Percentiles rank a stretch among this genome's conserved stretches.
Conservation (phyloP, 176 grass and related monocot species). For the Oryza officinalis region DNA sequence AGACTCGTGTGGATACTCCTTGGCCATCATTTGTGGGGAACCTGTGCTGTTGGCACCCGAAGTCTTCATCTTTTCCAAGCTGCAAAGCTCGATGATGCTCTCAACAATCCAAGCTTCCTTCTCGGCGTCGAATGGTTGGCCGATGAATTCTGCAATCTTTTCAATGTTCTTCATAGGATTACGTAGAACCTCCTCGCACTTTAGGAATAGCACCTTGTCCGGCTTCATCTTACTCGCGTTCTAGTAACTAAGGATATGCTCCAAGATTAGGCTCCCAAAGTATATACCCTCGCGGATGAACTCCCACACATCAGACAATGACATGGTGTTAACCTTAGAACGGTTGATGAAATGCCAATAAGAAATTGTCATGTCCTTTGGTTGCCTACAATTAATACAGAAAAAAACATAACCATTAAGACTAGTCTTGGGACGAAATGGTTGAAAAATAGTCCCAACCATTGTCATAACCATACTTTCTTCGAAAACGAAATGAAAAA, state of each 20-base stretch:
- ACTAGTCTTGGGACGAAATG: no score
- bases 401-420: no score
- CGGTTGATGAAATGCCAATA: neutral
- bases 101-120: neutral
- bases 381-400: neutral
- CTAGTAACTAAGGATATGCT: constrained; percentile 22
- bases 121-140: constrained; percentile 10
- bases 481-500: no score
- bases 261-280: neutral
- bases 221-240: neutral
- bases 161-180: neutral
- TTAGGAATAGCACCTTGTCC: constrained; percentile 4
- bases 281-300: neutral
- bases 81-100: constrained; percentile 14
- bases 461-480: no score
- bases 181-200: constrained; percentile 32
- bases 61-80: neutral
- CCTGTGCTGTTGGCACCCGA: neutral
- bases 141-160: constrained; percentile 20
- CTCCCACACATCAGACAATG: neutral
- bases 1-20: neutral
- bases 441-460: no score
- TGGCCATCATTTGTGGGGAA: no score
- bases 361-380: constrained; percentile 40
- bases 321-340: neutral